Evolutionary conservation across 495 filamentous ascomycete genomes (phyloP), one percentile per base, ranked within the genome.

Genomic region (Talaromyces borbonicus): DNA sequence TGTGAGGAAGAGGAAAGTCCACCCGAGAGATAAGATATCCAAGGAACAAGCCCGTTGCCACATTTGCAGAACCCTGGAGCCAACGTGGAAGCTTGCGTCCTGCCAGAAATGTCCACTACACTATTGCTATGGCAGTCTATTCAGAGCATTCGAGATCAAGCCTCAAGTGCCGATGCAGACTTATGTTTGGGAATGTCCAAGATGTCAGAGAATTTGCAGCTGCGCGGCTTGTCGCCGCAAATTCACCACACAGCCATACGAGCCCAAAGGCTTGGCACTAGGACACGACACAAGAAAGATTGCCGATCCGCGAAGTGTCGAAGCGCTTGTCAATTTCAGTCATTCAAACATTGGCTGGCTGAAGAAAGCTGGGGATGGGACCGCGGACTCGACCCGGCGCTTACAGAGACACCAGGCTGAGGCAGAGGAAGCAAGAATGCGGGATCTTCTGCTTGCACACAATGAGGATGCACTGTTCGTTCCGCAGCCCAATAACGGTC

Each of bases 111-210:
- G 92, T 54, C 69, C 69, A 6, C 66, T 78, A 11, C 71, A 75
- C 2, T 97, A 90, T 53, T 94, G 92, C 60, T 97, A 87, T 57
- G 90, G 92, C 12, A 84, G 77, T 27, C 68, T 98, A 0, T 97
- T 84, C 61, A 74, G 92, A 26, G 88, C 85, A 5, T 95, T 94
- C 55, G 90, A 96, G 58, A 71, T 87, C 50, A 80, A 83, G 69
- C 92, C 92, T 0, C 77, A 84, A 54, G 66, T 75, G 8, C 73
- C 84, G 0, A 83, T 96, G 82, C 80, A 89, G 54, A 72, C 83
- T 25, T 72, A 78, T 46, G 63, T 78, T 31, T 98, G 90, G 90
- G 69, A 80, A 54, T 98, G 92, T 52, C 92, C 92, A 0, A 86
- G 80, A 47, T 98, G 92, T 55, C 72, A 73, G 5, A 77, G 79